A percentile compares a stretch with the other conserved stretches of the same genome.
These are phyloP conservation scores for Boletus smithii DNA, from an alignment of 1,284 basidiomycete species.

Conservation along the genomic window DNA sequence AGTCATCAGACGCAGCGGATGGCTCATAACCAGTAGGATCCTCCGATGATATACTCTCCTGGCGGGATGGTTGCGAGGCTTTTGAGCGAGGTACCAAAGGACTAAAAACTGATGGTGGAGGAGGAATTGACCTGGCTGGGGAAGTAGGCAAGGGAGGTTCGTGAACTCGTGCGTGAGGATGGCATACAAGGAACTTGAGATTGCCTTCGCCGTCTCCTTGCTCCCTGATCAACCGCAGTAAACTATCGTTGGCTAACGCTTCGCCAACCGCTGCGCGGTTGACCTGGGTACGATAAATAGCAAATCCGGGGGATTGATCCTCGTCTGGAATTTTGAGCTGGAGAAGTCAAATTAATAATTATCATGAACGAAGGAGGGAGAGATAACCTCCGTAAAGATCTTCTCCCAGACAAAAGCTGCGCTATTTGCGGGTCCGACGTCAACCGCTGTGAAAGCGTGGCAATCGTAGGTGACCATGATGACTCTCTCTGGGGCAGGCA, in stretches of 20 bases:
- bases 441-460: conserved; percentile 75
- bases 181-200: conserved; percentile 78
- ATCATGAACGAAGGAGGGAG: conserved; percentile 3
- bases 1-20: conserved; percentile 53
- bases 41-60: conserved; percentile 70
- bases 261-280: conserved; percentile 71
- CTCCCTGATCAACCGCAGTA: conserved; percentile 70
- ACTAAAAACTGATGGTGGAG: conserved; percentile 42
- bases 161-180: conserved; percentile 57
- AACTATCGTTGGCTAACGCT: conserved; percentile 62
- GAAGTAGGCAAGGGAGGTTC: conserved; percentile 43
- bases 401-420: conserved; percentile 78
- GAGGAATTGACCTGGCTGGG: conserved; percentile 50
- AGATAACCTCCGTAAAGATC: conserved; percentile 76
- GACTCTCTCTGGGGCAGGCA: conserved; percentile 41
- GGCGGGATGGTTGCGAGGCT: conserved; percentile 53
- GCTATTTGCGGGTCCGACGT: conserved; percentile 68
- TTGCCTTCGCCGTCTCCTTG: conserved; percentile 71
- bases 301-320: conserved; percentile 63
- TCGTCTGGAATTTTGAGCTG: conserved; percentile 84
- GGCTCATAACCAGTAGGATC: conserved; percentile 67
- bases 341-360: conserved; percentile 9
- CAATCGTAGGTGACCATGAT: conserved; percentile 82
- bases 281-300: conserved; percentile 85
- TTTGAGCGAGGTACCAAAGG: conserved; percentile 49